Evolutionary conservation across 176 grass and related monocot genomes (phyloP).

Genomic region (Musa troglodytarum): DNA sequence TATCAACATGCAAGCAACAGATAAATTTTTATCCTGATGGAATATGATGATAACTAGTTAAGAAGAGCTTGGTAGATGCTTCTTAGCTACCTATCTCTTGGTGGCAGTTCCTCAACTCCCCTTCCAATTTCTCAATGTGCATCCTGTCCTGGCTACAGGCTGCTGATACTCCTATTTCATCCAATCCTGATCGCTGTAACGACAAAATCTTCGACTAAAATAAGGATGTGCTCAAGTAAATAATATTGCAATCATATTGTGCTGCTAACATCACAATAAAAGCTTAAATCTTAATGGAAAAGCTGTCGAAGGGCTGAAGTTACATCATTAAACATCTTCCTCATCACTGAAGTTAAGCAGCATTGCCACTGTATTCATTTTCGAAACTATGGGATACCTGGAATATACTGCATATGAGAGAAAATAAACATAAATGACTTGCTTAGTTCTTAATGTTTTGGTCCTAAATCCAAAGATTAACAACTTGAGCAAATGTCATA

Average conservation of each 20-base stretch:
- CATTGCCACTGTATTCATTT: neutral
- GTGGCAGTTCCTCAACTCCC: conserved; percentile 67
- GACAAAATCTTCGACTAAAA: conserved; percentile 24
- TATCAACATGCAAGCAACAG: neutral
- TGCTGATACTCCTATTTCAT: conserved; percentile 35
- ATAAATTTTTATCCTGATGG: neutral
- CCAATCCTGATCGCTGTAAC: conserved; percentile 42
- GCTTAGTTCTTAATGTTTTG: neutral
- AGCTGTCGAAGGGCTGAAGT: neutral
- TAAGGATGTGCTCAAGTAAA: neutral
- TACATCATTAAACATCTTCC: neutral
- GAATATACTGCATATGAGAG: neutral
- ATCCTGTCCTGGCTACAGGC: conserved; percentile 50
- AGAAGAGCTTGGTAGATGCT: neutral
- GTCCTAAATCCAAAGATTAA: neutral
- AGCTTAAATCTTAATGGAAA: neutral
- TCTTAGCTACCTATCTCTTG: conserved; percentile 76
- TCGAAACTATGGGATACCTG: neutral
- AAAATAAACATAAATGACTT: neutral
- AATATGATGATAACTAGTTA: neutral
- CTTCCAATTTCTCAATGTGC: conserved; percentile 62
- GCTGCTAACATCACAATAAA: neutral
- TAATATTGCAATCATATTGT: neutral
- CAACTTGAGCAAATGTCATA: neutral
- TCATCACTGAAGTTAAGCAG: neutral